Conservation (phyloP, 192 early-diverging fungal genomes). For the Phycomyces nitens region DNA sequence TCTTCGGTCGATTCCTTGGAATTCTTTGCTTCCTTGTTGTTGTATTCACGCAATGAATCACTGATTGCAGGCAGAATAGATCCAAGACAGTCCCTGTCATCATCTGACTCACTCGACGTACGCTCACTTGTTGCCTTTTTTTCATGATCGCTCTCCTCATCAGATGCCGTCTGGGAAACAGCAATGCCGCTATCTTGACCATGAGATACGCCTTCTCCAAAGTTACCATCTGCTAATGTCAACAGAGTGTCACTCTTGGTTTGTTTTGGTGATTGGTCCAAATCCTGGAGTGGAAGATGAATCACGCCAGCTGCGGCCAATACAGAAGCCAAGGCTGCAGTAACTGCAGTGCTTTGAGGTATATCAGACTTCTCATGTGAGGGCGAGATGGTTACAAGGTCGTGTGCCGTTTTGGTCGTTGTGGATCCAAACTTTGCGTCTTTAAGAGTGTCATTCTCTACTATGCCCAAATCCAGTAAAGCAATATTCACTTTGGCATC, state of each 20-base stretch:
- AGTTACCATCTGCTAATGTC: neutral
- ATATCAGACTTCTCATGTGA: too few relatives aligned
- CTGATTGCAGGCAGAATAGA: neutral
- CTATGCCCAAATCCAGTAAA: too few relatives aligned
- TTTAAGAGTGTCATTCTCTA: too few relatives aligned
- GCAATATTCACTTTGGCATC: too few relatives aligned
- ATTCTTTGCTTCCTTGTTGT: neutral
- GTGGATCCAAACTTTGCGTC: too few relatives aligned
- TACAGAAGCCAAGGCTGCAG: too few relatives aligned
- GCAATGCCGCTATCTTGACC: neutral
- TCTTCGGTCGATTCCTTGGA: neutral
- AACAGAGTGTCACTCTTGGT: neutral
- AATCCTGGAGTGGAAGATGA: too few relatives aligned
- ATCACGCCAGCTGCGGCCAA: too few relatives aligned
- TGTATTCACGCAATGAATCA: neutral
- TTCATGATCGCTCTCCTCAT: neutral
- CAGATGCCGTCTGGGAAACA: neutral
- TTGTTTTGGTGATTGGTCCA: too few relatives aligned
- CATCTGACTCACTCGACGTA: neutral
- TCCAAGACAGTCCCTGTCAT: conserved; percentile 9
- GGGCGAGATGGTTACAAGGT: too few relatives aligned
- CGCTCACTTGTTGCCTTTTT: neutral
- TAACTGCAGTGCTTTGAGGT: too few relatives aligned
- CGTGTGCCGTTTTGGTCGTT: too few relatives aligned
- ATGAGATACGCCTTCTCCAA: neutral